A percentile compares a stretch with the other conserved stretches of the same genome.
phyloP scores from a whole-genome alignment of 169 alveolate species.

The Eimeria acervulina region DNA sequence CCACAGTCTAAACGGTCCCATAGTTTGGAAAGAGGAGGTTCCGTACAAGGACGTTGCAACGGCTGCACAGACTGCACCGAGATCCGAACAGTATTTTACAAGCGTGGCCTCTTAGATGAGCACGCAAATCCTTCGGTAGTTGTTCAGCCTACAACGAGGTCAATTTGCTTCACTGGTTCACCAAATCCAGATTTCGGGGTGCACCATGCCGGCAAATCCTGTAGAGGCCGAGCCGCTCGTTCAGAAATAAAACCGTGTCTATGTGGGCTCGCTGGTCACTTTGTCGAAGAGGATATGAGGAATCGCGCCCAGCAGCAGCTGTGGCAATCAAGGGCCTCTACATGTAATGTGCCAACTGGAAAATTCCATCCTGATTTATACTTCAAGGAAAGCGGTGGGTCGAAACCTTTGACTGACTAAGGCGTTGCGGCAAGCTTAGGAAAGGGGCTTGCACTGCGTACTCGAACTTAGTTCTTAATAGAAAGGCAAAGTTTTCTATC shows the following conservation, averaged over 20 bases:
- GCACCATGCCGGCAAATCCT: neutral
- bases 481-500: neutral
- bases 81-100: slow-evolving; percentile 33
- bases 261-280: neutral
- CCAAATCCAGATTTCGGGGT: neutral
- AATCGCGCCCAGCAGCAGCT: slow-evolving; percentile 37
- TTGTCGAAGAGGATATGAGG: slow-evolving; percentile 2
- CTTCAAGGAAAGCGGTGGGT: neutral
- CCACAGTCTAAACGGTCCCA: neutral
- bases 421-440: neutral
- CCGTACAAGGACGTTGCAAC: neutral
- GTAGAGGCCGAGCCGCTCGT: neutral
- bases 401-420: neutral
- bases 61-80: neutral
- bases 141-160: slow-evolving; percentile 58
- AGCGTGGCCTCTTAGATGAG: neutral
- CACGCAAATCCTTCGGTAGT: slow-evolving; percentile 23
- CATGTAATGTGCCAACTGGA: neutral
- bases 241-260: neutral
- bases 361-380: neutral
- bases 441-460: neutral
- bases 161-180: slow-evolving; percentile 6
- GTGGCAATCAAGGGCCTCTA: neutral
- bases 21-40: neutral
- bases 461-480: neutral